Evolutionary conservation across 495 filamentous ascomycete species (phyloP).

Genomic region (Aspergillus saccharolyticus): DNA sequence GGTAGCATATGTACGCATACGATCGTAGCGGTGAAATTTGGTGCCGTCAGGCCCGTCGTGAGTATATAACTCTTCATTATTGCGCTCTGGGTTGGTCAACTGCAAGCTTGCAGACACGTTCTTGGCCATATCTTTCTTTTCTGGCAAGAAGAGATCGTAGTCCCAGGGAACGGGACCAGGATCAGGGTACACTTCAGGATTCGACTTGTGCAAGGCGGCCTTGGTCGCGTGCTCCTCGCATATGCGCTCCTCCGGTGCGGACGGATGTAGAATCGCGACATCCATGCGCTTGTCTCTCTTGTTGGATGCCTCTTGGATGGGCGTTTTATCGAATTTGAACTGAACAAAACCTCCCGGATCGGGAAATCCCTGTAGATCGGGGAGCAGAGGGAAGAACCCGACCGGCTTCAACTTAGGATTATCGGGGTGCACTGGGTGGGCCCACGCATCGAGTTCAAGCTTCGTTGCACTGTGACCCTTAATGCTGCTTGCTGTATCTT

Average conservation of each 20-base stretch:
- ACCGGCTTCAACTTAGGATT: constrained; percentile 74
- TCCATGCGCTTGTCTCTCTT: constrained; percentile 80
- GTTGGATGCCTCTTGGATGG: constrained; percentile 49
- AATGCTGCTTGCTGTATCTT: constrained; percentile 45
- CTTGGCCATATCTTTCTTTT: constrained; percentile 48
- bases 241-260: constrained; percentile 45
- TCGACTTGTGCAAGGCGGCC: constrained; percentile 54
- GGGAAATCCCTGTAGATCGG: constrained; percentile 84
- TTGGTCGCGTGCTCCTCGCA: constrained; percentile 46
- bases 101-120: constrained; percentile 72
- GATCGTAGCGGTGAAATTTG: constrained; percentile 66
- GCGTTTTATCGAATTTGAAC: constrained; percentile 83
- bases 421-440: constrained; percentile 70
- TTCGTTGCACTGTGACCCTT: constrained; percentile 52
- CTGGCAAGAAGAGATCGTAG: constrained; percentile 76
- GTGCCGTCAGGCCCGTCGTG: constrained; percentile 38
- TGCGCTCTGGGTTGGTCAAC: constrained; percentile 60
- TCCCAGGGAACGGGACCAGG: constrained; percentile 60
- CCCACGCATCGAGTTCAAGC: constrained; percentile 63
- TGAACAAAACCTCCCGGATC: constrained; percentile 81
- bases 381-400: constrained; percentile 75
- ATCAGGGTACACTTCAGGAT: constrained; percentile 56
- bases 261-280: constrained; percentile 68
- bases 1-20: constrained; percentile 80
- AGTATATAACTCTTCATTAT: constrained; percentile 64